A percentile compares a stretch with the other conserved stretches of the same genome.
Evolutionary conservation across 1,284 basidiomycete genomes (phyloP).

Genomic region (Apiotrichum akiyoshidainum): DNA sequence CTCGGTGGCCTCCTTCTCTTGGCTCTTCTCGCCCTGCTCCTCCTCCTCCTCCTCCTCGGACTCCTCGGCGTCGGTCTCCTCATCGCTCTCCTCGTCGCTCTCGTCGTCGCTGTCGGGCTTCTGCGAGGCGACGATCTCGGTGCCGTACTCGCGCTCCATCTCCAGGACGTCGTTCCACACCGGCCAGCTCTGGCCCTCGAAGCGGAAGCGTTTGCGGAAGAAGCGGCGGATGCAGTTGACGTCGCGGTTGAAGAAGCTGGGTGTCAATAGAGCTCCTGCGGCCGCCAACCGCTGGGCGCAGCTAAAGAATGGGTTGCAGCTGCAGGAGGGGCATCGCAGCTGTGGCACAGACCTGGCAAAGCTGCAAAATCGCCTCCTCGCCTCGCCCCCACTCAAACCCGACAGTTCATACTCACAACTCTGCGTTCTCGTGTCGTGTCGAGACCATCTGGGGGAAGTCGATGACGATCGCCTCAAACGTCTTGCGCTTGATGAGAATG

Average conservation of each 20-base stretch:
- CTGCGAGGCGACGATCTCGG: slow-evolving; percentile 32
- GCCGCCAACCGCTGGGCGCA: background rate
- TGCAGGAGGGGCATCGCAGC: too few species aligned
- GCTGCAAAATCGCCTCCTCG: too few species aligned
- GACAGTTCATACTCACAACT: slow-evolving; percentile 89
- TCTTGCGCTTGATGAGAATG: slow-evolving; percentile 78
- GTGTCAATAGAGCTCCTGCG: background rate
- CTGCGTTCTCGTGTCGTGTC: slow-evolving; percentile 93
- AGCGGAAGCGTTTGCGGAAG: slow-evolving; percentile 87
- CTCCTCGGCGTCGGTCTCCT: slow-evolving; percentile 1
- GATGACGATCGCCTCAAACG: slow-evolving; percentile 79
- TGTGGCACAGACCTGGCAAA: too few species aligned
- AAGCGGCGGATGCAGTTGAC: slow-evolving; percentile 94
- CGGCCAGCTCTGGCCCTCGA: slow-evolving; percentile 85
- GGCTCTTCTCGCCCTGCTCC: slow-evolving; percentile 9
- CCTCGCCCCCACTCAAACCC: too few species aligned
- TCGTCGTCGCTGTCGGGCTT: slow-evolving; percentile 16
- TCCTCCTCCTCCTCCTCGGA: slow-evolving; percentile 17
- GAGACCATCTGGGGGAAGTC: slow-evolving; percentile 99
- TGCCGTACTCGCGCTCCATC: slow-evolving; percentile 52
- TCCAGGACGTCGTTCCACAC: slow-evolving; percentile 67
- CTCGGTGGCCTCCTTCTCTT: slow-evolving; percentile 12
- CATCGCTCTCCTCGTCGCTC: slow-evolving; percentile 3
- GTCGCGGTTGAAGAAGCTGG: slow-evolving; percentile 96
- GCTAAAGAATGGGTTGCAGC: background rate